Evolutionary conservation across 495 filamentous ascomycete genomes (phyloP).

Genomic region (Aspergillus asperescens): DNA sequence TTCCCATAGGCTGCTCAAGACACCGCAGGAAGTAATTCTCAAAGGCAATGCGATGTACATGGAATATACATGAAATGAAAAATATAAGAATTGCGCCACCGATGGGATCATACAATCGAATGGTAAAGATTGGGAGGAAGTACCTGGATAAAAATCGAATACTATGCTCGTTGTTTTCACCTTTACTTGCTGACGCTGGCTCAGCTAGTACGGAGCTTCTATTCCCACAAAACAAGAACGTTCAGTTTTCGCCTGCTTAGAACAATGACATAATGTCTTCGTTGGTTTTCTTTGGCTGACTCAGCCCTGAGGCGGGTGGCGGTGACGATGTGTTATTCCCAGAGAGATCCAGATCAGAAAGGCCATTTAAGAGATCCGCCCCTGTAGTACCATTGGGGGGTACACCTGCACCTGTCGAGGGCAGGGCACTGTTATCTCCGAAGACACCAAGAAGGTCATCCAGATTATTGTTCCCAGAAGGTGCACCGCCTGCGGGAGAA

Average conservation of each 20-base stretch:
- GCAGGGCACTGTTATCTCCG: constrained; percentile 36
- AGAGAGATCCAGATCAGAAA: constrained; percentile 72
- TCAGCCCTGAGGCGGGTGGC: constrained; percentile 18
- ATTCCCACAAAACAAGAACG: not conserved
- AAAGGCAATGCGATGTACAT: constrained; percentile 8
- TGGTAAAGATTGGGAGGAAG: constrained; percentile 10
- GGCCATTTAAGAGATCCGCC: constrained; percentile 74
- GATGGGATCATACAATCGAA: constrained; percentile 1
- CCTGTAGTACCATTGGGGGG: constrained; percentile 27
- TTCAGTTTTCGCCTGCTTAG: constrained; percentile 34
- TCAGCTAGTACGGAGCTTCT: constrained; percentile 2
- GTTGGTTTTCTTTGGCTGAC: constrained; percentile 58
- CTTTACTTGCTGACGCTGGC: not conserved
- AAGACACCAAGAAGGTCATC: constrained; percentile 91
- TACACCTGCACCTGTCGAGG: constrained; percentile 25
- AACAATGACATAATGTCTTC: constrained; percentile 91
- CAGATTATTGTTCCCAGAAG: constrained; percentile 59
- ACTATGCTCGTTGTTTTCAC: not conserved
- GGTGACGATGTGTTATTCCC: constrained; percentile 32
- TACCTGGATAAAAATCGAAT: not conserved
- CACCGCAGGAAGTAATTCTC: constrained; percentile 1
- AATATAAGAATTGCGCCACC: constrained; percentile 1
- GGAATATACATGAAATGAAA: constrained; percentile 1
- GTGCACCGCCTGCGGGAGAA: constrained; percentile 50
- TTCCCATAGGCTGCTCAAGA: constrained; percentile 6